A percentile compares a stretch with the other conserved stretches of the same genome.
phyloP scores from a whole-genome alignment of 2,329 filamentous ascomycete species.

The Torrubiella hemipterigena region DNA sequence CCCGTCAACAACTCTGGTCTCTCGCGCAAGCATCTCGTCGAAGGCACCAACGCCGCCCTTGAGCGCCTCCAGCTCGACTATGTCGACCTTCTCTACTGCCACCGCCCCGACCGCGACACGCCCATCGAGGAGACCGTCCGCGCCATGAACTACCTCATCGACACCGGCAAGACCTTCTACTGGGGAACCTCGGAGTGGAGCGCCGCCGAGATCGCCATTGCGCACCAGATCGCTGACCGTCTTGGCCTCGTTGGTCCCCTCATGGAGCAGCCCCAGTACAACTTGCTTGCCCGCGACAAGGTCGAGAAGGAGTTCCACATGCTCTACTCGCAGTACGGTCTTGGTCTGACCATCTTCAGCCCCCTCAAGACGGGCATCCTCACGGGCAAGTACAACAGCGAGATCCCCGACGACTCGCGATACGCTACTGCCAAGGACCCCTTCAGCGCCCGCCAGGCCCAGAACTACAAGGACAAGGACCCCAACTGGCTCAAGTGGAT shows the following conservation, averaged over 20 bases:
- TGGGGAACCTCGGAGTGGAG: slow-evolving; percentile 61
- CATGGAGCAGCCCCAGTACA: slow-evolving; percentile 58
- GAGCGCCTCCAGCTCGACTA: slow-evolving; percentile 45
- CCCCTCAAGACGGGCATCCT: slow-evolving; percentile 47
- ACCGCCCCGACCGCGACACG: slow-evolving; percentile 54
- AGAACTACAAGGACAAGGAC: slow-evolving; percentile 36
- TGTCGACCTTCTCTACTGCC: slow-evolving; percentile 58
- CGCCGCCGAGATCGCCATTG: slow-evolving; percentile 52
- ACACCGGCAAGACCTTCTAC: slow-evolving; percentile 56
- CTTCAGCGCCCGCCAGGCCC: slow-evolving; percentile 41
- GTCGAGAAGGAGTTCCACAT: slow-evolving; percentile 52
- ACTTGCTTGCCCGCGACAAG: slow-evolving; percentile 47
- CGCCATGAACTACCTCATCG: slow-evolving; percentile 59
- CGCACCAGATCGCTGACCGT: slow-evolving; percentile 47
- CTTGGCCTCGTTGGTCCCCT: slow-evolving; percentile 50
- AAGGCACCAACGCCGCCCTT: slow-evolving; percentile 49
- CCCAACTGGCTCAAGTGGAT: slow-evolving; percentile 44
- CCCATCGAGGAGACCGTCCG: slow-evolving; percentile 62
- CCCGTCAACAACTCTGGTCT: slow-evolving; percentile 56
- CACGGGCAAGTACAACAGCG: slow-evolving; percentile 56
- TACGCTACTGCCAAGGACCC: slow-evolving; percentile 42
- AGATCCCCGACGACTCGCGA: slow-evolving; percentile 47
- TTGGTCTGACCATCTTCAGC: slow-evolving; percentile 52
- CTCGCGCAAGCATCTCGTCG: slow-evolving; percentile 57
- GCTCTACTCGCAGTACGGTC: slow-evolving; percentile 46